Percentiles rank a stretch among this genome's conserved stretches.
Conservation (phyloP, 2,329 filamentous ascomycete genomes). For the Aspergillus phoenicis region DNA sequence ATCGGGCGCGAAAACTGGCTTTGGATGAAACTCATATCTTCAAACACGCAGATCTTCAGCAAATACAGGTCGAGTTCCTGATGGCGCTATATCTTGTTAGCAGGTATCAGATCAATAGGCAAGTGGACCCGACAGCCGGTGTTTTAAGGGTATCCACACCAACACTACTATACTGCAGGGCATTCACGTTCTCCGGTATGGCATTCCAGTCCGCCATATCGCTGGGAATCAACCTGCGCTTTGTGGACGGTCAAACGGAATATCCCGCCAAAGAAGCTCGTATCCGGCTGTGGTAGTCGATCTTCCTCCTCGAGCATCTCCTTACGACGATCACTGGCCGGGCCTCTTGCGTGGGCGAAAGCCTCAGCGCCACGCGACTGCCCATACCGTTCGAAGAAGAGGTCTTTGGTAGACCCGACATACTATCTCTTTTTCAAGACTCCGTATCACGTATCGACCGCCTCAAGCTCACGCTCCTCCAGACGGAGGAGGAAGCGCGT, state of each 20-base stretch:
- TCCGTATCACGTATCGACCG: constrained; percentile 18
- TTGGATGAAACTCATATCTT: too few relatives aligned
- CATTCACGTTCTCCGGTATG: too few relatives aligned
- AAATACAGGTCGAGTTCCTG: too few relatives aligned
- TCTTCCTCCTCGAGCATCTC: constrained; percentile 45
- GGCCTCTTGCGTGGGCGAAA: constrained; percentile 41
- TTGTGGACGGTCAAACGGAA: constrained; percentile 37
- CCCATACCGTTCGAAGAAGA: constrained; percentile 44
- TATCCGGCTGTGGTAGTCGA: constrained; percentile 47
- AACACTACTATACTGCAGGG: constrained; percentile 27
- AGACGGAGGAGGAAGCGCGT: constrained; percentile 20
- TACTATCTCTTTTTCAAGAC: constrained; percentile 30
- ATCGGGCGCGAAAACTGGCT: too few relatives aligned
- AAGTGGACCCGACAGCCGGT: too few relatives aligned
- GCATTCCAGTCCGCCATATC: constrained; percentile 45
- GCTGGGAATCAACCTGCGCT: constrained; percentile 46
- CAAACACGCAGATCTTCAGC: too few relatives aligned
- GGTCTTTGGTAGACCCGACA: constrained; percentile 30
- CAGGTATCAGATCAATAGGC: too few relatives aligned
- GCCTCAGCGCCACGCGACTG: constrained; percentile 41
- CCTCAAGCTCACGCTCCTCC: constrained; percentile 34
- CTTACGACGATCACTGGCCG: constrained; percentile 47
- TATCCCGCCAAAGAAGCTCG: constrained; percentile 44
- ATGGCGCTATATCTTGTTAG: too few relatives aligned
- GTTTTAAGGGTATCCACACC: too few relatives aligned